Evolutionary conservation across 73 alveolate species (phyloP), one percentile per base, ranked within the genome.

Genomic region (Paramecium bursaria): DNA sequence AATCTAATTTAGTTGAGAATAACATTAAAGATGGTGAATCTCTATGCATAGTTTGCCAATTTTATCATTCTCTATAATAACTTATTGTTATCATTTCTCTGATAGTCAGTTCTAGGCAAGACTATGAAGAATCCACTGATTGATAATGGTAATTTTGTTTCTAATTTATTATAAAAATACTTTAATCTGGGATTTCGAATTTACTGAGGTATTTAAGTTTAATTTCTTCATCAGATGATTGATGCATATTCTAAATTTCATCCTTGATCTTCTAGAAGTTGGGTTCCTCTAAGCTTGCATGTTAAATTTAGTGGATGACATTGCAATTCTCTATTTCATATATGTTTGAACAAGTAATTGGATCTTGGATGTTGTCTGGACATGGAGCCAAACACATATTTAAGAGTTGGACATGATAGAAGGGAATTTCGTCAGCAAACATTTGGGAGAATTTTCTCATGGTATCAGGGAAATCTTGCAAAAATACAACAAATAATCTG

Each of bases 401-500:
- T 67, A 67, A 67, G 33, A 67, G 44, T 67, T 67, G 27, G 13
- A 67, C 55, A 67, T 67, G 55, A 39, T 39, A 19, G 39, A 67
- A 67, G 5, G 82, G 82, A 17, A 67, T 47, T 67, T 67, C 82
- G 44, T 67, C 82, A 30, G 55, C 82, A 67, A 67, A 67, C 14
- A 23, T 11, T 25, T 39, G 44, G 9, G 82, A 53, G 44, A 39
- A 67, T 7, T 31, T 67, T 14, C 60, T 33, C 17, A 53, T 15
- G 46, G 44, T 39, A 5, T 67, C 44, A 21, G 60, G 23, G 1
- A 39, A 67, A 67, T 67, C 60, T 3, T 53, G 19, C 30, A 67
- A 67, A 2, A 67, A 42, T 13, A 67, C 10, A 21, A 67, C 33
- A 39, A 35, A 67, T 0, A 67, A 67, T 39, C 82, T 31, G 5